Percentiles rank a stretch among this genome's conserved stretches.
phyloP scores from a whole-genome alignment of 805 yeast genomes.

The Ogataea angusta region DNA sequence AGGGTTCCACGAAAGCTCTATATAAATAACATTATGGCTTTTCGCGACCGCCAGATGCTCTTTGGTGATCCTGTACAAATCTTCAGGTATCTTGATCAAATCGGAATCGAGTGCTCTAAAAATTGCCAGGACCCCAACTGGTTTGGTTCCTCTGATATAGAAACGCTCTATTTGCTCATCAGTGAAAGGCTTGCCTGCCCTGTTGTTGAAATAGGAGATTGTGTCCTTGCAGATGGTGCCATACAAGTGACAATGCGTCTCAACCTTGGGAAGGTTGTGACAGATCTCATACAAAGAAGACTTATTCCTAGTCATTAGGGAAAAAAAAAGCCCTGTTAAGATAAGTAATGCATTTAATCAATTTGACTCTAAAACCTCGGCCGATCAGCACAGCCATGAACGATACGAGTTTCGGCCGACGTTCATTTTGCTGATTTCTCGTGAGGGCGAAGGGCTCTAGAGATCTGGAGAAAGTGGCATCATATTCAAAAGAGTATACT shows the following conservation, averaged over 20 bases:
- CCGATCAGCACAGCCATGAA: slow-evolving; percentile 6
- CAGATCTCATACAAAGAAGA: slow-evolving; percentile 19
- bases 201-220: slow-evolving; percentile 22
- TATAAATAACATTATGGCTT: slow-evolving; percentile 26
- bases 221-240: slow-evolving; percentile 30
- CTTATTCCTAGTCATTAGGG: neutral
- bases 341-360: neutral
- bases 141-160: slow-evolving; percentile 32
- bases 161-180: slow-evolving; percentile 27
- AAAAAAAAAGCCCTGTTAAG: neutral
- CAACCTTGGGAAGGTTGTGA: slow-evolving; percentile 30
- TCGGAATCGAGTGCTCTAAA: slow-evolving; percentile 28
- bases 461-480: too few relatives aligned
- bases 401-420: slow-evolving; percentile 7
- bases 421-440: neutral
- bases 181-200: slow-evolving; percentile 24
- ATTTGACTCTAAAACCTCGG: slow-evolving; percentile 1
- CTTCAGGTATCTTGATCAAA: slow-evolving; percentile 24
- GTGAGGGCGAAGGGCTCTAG: neutral
- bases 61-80: slow-evolving; percentile 26
- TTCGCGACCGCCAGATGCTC: slow-evolving; percentile 27
- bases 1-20: slow-evolving; percentile 34
- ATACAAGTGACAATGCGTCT: slow-evolving; percentile 32
- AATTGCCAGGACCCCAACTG: slow-evolving; percentile 31
- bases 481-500: too few relatives aligned